These are phyloP conservation scores for Tetraselmis striata DNA, from an alignment of 139 green algal genomes.

Conservation along the genomic window DNA sequence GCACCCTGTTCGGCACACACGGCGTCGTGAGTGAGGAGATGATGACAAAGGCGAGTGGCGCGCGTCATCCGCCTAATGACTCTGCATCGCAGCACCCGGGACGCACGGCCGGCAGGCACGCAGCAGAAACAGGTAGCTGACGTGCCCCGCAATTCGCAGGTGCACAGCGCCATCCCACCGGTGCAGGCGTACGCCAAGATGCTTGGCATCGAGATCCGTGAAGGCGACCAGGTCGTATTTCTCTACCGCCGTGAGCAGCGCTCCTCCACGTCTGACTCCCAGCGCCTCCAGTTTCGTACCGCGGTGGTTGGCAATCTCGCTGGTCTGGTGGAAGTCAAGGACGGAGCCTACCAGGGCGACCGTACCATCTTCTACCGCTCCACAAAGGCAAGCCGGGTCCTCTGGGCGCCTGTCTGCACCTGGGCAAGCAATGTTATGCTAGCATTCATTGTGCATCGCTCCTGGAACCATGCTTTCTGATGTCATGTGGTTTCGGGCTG, in stretches of 20 bases:
- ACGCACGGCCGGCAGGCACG: no score
- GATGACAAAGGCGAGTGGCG: not conserved
- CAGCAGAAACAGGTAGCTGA: no score
- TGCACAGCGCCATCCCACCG: not conserved
- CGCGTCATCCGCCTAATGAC: no score
- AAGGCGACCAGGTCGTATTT: conserved; percentile 30
- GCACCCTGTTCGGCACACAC: not conserved
- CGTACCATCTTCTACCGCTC: conserved; percentile 35
- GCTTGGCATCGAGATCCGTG: conserved; percentile 11
- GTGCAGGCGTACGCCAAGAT: not conserved
- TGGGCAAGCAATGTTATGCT: conserved; percentile 34
- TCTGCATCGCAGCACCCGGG: no score
- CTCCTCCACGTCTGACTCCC: conserved; percentile 29
- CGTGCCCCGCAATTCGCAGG: no score
- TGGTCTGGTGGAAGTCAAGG: conserved; percentile 6
- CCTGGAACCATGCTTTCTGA: no score
- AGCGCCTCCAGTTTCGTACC: conserved; percentile 34
- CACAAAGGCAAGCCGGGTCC: conserved; percentile 48
- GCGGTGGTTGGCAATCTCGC: conserved; percentile 19
- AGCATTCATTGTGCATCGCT: no score
- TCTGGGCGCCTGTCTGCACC: conserved; percentile 44
- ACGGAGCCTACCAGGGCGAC: conserved; percentile 20
- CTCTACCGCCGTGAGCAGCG: conserved; percentile 18
- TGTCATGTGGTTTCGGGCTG: no score
- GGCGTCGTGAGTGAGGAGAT: not conserved